Conservation (phyloP, 495 filamentous ascomycete species). For the Lichenothelia convexa region DNA sequence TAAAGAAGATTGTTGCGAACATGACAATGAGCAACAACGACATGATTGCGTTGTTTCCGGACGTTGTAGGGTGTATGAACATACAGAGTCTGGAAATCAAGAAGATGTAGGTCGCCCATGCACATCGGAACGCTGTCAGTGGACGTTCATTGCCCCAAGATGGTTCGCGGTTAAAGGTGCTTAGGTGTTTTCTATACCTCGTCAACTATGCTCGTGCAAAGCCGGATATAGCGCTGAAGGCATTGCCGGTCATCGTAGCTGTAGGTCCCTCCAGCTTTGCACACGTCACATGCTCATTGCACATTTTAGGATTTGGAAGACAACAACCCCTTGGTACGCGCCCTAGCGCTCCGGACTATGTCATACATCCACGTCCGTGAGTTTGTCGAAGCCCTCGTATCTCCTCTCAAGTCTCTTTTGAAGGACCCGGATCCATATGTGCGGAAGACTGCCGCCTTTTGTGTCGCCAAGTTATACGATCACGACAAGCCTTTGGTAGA, state of each 20-base stretch:
- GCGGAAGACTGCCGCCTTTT: conserved; percentile 90
- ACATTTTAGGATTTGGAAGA: conserved; percentile 72
- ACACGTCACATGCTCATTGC: neutral
- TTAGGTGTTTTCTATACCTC: conserved; percentile 90
- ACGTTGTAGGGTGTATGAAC: conserved; percentile 87
- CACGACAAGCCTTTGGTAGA: conserved; percentile 87
- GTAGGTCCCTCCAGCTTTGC: conserved; percentile 30
- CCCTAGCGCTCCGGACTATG: conserved; percentile 83
- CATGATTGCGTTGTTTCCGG: conserved; percentile 93
- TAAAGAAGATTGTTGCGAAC: conserved; percentile 99
- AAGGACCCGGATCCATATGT: conserved; percentile 89
- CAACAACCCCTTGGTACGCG: conserved; percentile 78
- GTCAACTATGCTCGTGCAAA: conserved; percentile 95
- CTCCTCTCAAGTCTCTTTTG: conserved; percentile 65
- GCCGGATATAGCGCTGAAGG: conserved; percentile 83
- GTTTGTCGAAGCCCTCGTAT: conserved; percentile 80
- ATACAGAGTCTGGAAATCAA: conserved; percentile 93
- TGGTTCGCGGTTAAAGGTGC: conserved; percentile 16
- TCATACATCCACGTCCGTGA: conserved; percentile 95
- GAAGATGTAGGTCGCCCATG: conserved; percentile 61
- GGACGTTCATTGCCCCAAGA: neutral
- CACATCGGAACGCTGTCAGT: neutral
- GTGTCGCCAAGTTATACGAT: conserved; percentile 94
- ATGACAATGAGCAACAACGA: conserved; percentile 99
- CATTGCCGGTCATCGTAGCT: conserved; percentile 67